A percentile compares a stretch with the other conserved stretches of the same genome.
These are phyloP conservation scores for Chaetomidium leptoderma DNA, from an alignment of 495 filamentous ascomycete species.

Conservation along the genomic window DNA sequence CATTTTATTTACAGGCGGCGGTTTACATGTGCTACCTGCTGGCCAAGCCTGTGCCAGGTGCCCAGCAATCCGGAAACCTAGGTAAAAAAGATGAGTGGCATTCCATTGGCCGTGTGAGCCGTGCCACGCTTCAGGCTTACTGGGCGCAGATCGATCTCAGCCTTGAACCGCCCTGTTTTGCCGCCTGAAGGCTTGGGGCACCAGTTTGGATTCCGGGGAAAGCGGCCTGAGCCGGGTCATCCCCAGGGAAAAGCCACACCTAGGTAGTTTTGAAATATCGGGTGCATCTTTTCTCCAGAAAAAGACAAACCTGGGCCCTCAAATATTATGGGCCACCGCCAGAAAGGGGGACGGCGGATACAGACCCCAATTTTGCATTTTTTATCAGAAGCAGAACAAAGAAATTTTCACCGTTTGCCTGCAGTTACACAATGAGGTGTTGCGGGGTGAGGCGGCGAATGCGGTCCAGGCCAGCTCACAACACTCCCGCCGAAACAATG, in stretches of 20 bases:
- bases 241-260: constrained; percentile 3
- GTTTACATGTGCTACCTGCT: constrained; percentile 3
- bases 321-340: too few relatives aligned
- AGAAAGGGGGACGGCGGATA: too few relatives aligned
- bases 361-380: too few relatives aligned
- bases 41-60: neutral
- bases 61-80: neutral
- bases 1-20: neutral
- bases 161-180: constrained; percentile 12
- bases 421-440: neutral
- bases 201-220: constrained; percentile 3
- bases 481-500: too few relatives aligned
- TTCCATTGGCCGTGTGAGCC: constrained; percentile 12
- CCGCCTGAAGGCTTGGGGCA: neutral
- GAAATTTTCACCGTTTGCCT: neutral
- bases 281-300: neutral
- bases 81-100: constrained; percentile 13
- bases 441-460: constrained; percentile 4
- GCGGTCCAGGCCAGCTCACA: neutral
- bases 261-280: neutral
- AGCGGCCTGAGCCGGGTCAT: neutral
- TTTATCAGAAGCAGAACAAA: neutral
- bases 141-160: constrained; percentile 13
- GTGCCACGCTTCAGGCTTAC: neutral
- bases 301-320: neutral